Base-by-base conservation (phyloP, 2,329 filamentous ascomycete genomes). In the Arthrobotrys sphaeroides region DNA sequence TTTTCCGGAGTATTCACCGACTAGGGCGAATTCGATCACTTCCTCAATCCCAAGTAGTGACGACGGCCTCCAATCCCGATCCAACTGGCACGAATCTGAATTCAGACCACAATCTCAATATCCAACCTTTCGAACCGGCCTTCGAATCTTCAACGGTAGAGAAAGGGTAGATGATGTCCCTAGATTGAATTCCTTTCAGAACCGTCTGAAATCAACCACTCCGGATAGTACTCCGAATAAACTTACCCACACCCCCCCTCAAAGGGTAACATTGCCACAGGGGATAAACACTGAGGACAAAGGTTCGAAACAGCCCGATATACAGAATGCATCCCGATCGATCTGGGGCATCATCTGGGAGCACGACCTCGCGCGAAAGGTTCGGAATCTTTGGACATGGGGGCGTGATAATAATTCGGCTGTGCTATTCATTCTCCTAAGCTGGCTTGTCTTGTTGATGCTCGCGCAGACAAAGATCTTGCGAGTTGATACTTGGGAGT, bases 361-460 rank as follows among this genome's bases (percentile, higher is more conserved):
- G 16, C 28, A 55, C n/a, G 7, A 7, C 2, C 7, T 55, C n/a
- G 28, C 7, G 10, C 10, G 31, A 10, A 53, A n/a, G 13, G 1
- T 66, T 38, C 18, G 43, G 2, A 36, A 20, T n/a, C 5, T 51
- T 10, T 45, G 24, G 18, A 1, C 22, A 28, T 69, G 36, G 24
- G 7, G 49, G 7, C 5, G 13, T 7, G 12, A 33, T 1, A 59
- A 69, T 20, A 26, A 28, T 13, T 38, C 18, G 9, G 18, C 12
- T 0, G 20, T 45, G 16, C 12, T 45, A 1, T 36, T 75, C 12
- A 53, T 69, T 12, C 36, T 69, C 9, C 22, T 64, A 16, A 69
- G 64, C n/a, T 75, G 72, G 72, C 5, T 59, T 13, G 26, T 55
- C 26, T 18, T 68, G 7, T 59, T 74, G 31, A 47, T 75, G 10